phyloP scores from a whole-genome alignment of 2,329 filamentous ascomycete genomes.

The Parastagonospora avenae region DNA sequence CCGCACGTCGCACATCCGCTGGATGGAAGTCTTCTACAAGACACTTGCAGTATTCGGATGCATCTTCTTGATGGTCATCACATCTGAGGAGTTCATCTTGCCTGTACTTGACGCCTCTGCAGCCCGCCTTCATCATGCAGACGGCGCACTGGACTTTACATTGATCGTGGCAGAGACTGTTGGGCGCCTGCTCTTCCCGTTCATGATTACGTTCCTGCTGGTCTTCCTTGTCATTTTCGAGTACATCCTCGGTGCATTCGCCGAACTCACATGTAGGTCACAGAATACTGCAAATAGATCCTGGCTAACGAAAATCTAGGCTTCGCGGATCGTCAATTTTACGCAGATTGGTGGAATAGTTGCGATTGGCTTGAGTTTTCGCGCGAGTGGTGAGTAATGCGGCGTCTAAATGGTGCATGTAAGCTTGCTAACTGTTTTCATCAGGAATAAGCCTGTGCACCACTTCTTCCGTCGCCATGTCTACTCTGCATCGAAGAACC shows the following conservation, averaged over 20 bases:
- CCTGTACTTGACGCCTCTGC: constrained; percentile 81
- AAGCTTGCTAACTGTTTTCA: background rate
- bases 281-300: background rate
- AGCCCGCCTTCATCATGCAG: constrained; percentile 55
- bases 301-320: constrained; percentile 37
- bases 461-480: constrained; percentile 94
- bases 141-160: constrained; percentile 66
- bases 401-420: background rate
- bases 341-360: constrained; percentile 74
- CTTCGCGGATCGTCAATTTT: constrained; percentile 94
- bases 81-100: constrained; percentile 92
- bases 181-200: constrained; percentile 90
- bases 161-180: constrained; percentile 89
- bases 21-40: constrained; percentile 82
- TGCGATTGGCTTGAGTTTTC: constrained; percentile 96
- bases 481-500: constrained; percentile 79
- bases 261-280: constrained; percentile 75
- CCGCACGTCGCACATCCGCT: constrained; percentile 74
- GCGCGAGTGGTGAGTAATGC: constrained; percentile 60
- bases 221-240: constrained; percentile 99
- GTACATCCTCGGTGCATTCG: constrained; percentile 91
- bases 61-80: constrained; percentile 91
- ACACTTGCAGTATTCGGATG: constrained; percentile 90
- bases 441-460: constrained; percentile 96
- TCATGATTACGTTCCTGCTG: constrained; percentile 93